These are phyloP conservation scores for Cordyceps cicadae DNA, from an alignment of 2,329 filamentous ascomycete species.

Conservation along the genomic window DNA sequence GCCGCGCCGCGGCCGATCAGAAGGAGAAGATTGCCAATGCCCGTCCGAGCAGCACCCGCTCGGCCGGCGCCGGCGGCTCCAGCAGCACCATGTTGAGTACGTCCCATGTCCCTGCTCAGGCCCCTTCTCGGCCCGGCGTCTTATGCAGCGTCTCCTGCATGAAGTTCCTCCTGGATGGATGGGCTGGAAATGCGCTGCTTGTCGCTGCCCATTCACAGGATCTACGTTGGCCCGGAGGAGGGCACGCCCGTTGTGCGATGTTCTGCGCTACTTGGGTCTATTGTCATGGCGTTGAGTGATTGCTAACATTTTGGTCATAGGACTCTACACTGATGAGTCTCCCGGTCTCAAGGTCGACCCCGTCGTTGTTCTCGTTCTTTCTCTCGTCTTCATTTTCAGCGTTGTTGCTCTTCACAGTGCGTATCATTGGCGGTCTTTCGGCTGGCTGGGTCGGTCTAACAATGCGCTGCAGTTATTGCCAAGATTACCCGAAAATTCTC, in stretches of 20 bases:
- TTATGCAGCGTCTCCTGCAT: not conserved
- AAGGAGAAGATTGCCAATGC: constrained; percentile 96
- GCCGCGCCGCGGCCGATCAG: constrained; percentile 91
- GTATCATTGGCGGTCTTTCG: constrained; percentile 26
- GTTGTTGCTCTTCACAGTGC: constrained; percentile 95
- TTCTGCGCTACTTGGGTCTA: not conserved
- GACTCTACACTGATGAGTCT: constrained; percentile 96
- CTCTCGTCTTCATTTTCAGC: constrained; percentile 96
- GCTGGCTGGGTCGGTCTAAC: constrained; percentile 10
- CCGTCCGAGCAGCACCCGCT: constrained; percentile 82
- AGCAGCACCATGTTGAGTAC: constrained; percentile 97
- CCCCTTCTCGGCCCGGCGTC: not conserved
- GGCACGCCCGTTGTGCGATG: not conserved
- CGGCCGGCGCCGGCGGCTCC: constrained; percentile 89
- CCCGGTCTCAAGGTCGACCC: constrained; percentile 96
- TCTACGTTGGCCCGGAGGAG: too few relatives aligned
- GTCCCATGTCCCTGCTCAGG: constrained; percentile 27
- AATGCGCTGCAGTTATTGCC: constrained; percentile 65
- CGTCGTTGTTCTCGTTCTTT: constrained; percentile 91
- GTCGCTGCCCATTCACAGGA: not conserved
- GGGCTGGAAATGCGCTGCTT: not conserved
- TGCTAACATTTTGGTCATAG: constrained; percentile 35
- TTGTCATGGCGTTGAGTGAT: not conserved
- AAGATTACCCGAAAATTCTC: constrained; percentile 89
- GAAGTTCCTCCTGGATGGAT: not conserved